A percentile compares a stretch with the other conserved stretches of the same genome.
phyloP scores from a whole-genome alignment of 2,329 filamentous ascomycete species.

The Colletotrichum echinochloae region DNA sequence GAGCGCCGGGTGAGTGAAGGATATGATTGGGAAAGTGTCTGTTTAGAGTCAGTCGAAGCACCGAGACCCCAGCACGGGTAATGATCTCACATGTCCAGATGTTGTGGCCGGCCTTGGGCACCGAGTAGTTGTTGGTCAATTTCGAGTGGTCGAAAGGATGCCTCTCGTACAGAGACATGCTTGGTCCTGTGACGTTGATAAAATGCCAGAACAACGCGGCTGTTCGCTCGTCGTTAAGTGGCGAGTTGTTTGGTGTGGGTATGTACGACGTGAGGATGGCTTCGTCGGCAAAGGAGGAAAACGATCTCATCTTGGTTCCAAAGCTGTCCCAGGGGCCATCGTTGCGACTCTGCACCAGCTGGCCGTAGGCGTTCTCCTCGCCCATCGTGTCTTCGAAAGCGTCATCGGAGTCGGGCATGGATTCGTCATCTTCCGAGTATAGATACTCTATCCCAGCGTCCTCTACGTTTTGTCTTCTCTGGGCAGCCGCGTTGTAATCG shows the following conservation, averaged over 20 bases:
- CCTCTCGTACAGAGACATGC: conserved; percentile 88
- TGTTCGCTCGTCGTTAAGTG: conserved; percentile 83
- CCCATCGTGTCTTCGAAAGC: conserved; percentile 58
- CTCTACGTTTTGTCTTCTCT: neutral
- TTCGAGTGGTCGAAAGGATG: conserved; percentile 79
- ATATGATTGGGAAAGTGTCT: conserved; percentile 86
- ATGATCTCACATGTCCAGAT: conserved; percentile 71
- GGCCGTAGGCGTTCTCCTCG: conserved; percentile 52
- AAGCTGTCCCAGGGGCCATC: conserved; percentile 54
- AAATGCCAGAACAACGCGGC: conserved; percentile 92
- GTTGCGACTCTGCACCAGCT: conserved; percentile 52
- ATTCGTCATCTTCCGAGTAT: conserved; percentile 71
- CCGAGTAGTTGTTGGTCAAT: conserved; percentile 70
- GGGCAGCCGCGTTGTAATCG: neutral
- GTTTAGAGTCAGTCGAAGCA: conserved; percentile 33
- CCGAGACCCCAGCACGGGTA: neutral
- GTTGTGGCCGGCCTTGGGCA: conserved; percentile 73
- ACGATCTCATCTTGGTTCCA: conserved; percentile 61
- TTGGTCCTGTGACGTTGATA: conserved; percentile 87
- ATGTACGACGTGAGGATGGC: conserved; percentile 73
- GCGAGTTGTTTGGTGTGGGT: conserved; percentile 74
- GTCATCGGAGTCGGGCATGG: conserved; percentile 71
- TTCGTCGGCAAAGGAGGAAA: conserved; percentile 61
- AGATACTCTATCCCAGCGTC: conserved; percentile 54
- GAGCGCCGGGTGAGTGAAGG: conserved; percentile 86